Conservation (phyloP, 768 basidiomycete species). For the Tylopilus sp. region DNA sequence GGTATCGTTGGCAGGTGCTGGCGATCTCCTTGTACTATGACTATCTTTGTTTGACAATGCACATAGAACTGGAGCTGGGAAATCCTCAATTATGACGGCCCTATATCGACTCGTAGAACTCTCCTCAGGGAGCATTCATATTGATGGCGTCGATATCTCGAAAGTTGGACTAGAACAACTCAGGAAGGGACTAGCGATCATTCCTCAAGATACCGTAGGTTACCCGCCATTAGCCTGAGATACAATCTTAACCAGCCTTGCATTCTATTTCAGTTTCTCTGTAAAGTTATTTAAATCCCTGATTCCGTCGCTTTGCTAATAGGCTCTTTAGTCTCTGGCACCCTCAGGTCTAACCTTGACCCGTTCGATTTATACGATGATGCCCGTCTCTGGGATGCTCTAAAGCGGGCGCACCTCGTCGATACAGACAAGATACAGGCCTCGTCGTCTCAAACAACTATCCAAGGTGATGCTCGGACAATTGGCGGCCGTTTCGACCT, state of each 20-base stretch:
- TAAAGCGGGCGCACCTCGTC: constrained; percentile 80
- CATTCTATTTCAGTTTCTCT: constrained; percentile 32
- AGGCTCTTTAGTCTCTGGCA: constrained; percentile 60
- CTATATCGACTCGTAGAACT: constrained; percentile 85
- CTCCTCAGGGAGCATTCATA: constrained; percentile 64
- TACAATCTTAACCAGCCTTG: background rate
- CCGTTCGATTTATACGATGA: constrained; percentile 84
- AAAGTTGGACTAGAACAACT: constrained; percentile 75
- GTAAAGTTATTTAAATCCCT: constrained; percentile 25
- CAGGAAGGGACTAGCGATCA: constrained; percentile 66
- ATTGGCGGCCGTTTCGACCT: constrained; percentile 63
- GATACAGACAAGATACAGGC: constrained; percentile 38
- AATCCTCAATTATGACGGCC: constrained; percentile 89
- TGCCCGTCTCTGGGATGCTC: constrained; percentile 85
- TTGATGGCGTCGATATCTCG: constrained; percentile 87
- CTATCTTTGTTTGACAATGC: background rate
- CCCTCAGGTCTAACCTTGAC: constrained; percentile 83
- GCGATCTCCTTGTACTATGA: constrained; percentile 11
- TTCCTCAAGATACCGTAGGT: constrained; percentile 65
- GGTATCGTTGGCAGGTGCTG: constrained; percentile 74
- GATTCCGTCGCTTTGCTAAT: constrained; percentile 11
- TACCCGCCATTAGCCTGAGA: background rate
- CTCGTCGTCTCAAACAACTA: constrained; percentile 30
- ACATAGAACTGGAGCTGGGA: constrained; percentile 77
- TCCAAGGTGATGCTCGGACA: constrained; percentile 38